Evolutionary conservation across 768 basidiomycete genomes (phyloP).

Genomic region (Hortiboletus flavorubellus): DNA sequence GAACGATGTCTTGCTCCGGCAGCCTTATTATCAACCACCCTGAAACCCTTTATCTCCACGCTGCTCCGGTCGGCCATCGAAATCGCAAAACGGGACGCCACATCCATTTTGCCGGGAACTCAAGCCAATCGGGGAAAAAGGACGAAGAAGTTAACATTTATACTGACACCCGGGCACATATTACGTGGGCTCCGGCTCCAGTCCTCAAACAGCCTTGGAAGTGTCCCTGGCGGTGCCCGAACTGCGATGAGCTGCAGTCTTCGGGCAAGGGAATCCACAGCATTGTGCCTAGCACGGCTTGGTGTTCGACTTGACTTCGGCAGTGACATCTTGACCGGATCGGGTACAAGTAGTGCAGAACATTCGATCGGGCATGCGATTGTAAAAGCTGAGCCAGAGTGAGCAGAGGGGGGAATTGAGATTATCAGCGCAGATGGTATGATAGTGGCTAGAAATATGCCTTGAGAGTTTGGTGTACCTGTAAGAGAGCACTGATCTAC

Average conservation of each 20-base stretch:
- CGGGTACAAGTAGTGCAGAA: background rate
- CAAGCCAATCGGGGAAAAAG: slow-evolving; percentile 21
- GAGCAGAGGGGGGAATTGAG: background rate
- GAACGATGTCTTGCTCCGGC: slow-evolving; percentile 34
- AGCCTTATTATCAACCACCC: slow-evolving; percentile 35
- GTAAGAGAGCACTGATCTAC: background rate
- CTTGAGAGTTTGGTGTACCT: background rate
- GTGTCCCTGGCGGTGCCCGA: background rate
- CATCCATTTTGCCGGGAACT: slow-evolving; percentile 16
- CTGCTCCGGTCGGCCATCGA: slow-evolving; percentile 35
- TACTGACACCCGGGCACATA: slow-evolving; percentile 40
- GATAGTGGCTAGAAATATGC: no score
- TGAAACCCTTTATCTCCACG: slow-evolving; percentile 32
- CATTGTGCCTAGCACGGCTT: slow-evolving; percentile 31
- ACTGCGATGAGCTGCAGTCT: background rate
- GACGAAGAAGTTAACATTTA: slow-evolving; percentile 22
- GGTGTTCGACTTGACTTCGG: slow-evolving; percentile 28
- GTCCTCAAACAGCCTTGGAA: slow-evolving; percentile 1
- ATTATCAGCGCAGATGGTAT: background rate
- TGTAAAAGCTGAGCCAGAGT: slow-evolving; percentile 14
- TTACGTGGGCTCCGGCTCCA: slow-evolving; percentile 34
- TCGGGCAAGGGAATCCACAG: slow-evolving; percentile 16
- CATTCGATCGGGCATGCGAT: background rate
- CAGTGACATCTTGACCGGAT: background rate
- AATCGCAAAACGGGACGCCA: slow-evolving; percentile 31